These are phyloP conservation scores for Trichoderma gamsii DNA, from an alignment of 495 filamentous ascomycete species.

Conservation along the genomic window DNA sequence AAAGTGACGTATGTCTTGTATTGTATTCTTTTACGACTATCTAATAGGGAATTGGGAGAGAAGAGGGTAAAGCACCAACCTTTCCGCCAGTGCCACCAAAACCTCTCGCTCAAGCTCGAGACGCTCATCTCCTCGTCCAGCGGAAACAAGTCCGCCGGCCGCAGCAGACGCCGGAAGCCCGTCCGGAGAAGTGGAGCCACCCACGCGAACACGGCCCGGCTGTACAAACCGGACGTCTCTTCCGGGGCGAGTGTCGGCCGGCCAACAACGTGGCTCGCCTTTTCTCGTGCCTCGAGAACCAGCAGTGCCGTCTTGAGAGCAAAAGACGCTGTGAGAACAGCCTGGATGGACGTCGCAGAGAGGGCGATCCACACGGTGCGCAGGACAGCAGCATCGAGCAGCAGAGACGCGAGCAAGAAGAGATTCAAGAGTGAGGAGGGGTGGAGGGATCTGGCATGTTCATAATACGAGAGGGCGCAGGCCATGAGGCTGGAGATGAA, in stretches of 20 bases:
- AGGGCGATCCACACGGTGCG: slow-evolving; percentile 50
- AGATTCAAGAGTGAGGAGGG: slow-evolving; percentile 53
- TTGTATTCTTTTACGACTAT: slow-evolving; percentile 11
- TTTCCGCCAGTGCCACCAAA: slow-evolving; percentile 11
- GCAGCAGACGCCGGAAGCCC: slow-evolving; percentile 40
- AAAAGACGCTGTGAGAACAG: slow-evolving; percentile 40
- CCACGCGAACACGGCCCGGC: slow-evolving; percentile 52
- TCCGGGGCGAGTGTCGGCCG: slow-evolving; percentile 43
- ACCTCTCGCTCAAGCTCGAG: not conserved
- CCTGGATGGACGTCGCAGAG: slow-evolving; percentile 6
- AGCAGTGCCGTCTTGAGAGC: slow-evolving; percentile 41
- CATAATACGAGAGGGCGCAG: slow-evolving; percentile 43
- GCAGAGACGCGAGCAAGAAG: slow-evolving; percentile 50
- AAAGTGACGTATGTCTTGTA: not conserved
- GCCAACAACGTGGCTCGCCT: slow-evolving; percentile 20
- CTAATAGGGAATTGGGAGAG: not conserved
- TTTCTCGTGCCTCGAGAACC: slow-evolving; percentile 42
- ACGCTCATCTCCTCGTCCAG: slow-evolving; percentile 12
- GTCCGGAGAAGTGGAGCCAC: slow-evolving; percentile 48
- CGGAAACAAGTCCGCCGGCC: slow-evolving; percentile 39
- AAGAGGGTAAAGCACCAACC: not conserved
- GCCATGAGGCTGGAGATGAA: slow-evolving; percentile 31
- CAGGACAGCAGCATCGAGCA: slow-evolving; percentile 48
- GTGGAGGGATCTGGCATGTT: slow-evolving; percentile 45
- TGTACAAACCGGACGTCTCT: slow-evolving; percentile 48